Percentiles rank a stretch among this genome's conserved stretches.
phyloP scores from a whole-genome alignment of 1,139 yeast species.

The Kodamaea fungicola region DNA sequence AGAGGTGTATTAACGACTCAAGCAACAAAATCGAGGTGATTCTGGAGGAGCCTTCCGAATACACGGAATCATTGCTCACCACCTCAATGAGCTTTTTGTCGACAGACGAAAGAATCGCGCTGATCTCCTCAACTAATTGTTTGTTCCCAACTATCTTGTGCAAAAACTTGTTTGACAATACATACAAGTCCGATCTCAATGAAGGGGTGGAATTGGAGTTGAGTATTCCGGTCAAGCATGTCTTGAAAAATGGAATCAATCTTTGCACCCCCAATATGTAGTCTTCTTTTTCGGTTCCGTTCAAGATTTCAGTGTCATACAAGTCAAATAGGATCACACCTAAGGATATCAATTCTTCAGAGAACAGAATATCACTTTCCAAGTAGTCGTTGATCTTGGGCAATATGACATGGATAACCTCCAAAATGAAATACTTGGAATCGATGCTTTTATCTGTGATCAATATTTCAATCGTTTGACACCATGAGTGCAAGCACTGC shows the following conservation, averaged over 20 bases:
- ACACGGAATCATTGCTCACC: constrained; percentile 73
- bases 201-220: constrained; percentile 65
- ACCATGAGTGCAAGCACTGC: constrained; percentile 75
- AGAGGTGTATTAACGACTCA: constrained; percentile 64
- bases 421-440: constrained; percentile 56
- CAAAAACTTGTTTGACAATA: constrained; percentile 65
- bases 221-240: constrained; percentile 70
- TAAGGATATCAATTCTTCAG: constrained; percentile 74
- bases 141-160: constrained; percentile 43
- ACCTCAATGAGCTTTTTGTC: constrained; percentile 63
- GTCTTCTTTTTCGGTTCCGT: constrained; percentile 24
- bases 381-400: constrained; percentile 77
- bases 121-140: constrained; percentile 42
- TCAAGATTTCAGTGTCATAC: constrained; percentile 45
- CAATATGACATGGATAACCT: constrained; percentile 68
- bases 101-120: constrained; percentile 51
- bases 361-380: constrained; percentile 60
- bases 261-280: constrained; percentile 35
- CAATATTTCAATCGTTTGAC: constrained; percentile 69
- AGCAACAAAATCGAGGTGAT: constrained; percentile 73
- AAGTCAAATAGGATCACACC: constrained; percentile 68
- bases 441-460: constrained; percentile 51
- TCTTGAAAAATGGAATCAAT: constrained; percentile 64
- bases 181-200: constrained; percentile 75
- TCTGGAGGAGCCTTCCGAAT: constrained; percentile 75